Conservation (phyloP, 805 yeast species). For the Debaryomyces maramus region DNA sequence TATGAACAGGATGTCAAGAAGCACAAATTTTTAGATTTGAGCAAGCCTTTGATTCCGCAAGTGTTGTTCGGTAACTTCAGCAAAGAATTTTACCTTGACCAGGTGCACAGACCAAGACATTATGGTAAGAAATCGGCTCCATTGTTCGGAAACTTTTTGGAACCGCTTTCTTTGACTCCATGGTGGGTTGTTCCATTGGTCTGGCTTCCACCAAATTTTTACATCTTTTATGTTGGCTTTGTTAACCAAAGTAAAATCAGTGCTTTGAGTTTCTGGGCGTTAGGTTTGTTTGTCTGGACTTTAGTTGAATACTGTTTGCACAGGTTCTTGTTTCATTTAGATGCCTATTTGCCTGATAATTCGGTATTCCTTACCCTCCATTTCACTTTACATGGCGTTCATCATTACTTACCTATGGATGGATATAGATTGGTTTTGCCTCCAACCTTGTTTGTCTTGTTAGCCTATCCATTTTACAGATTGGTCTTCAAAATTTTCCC, state of each 20-base stretch:
- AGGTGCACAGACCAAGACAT: constrained; percentile 97
- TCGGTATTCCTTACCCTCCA: constrained; percentile 75
- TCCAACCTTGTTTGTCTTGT: constrained; percentile 73
- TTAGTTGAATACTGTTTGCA: constrained; percentile 85
- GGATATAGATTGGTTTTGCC: constrained; percentile 91
- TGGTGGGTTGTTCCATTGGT: constrained; percentile 90
- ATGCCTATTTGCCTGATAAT: constrained; percentile 79
- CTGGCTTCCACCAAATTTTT: constrained; percentile 84
- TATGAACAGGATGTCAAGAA: constrained; percentile 64
- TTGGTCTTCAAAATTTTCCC: constrained; percentile 78
- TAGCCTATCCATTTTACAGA: constrained; percentile 79
- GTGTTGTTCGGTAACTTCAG: constrained; percentile 72
- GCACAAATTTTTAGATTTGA: constrained; percentile 85
- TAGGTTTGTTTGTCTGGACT: constrained; percentile 95
- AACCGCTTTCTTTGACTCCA: constrained; percentile 86
- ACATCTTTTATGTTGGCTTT: constrained; percentile 59
- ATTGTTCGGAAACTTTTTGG: constrained; percentile 89
- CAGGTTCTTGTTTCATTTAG: constrained; percentile 91
- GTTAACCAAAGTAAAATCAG: constrained; percentile 44
- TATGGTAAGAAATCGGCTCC: constrained; percentile 98
- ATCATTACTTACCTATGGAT: constrained; percentile 98
- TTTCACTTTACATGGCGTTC: constrained; percentile 92
- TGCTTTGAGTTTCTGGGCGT: constrained; percentile 58
- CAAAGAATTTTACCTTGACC: constrained; percentile 90
- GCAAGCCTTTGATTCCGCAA: constrained; percentile 78